These are phyloP conservation scores for Coelastrella sp. DNA, from an alignment of 139 green algal genomes.

Conservation along the genomic window DNA sequence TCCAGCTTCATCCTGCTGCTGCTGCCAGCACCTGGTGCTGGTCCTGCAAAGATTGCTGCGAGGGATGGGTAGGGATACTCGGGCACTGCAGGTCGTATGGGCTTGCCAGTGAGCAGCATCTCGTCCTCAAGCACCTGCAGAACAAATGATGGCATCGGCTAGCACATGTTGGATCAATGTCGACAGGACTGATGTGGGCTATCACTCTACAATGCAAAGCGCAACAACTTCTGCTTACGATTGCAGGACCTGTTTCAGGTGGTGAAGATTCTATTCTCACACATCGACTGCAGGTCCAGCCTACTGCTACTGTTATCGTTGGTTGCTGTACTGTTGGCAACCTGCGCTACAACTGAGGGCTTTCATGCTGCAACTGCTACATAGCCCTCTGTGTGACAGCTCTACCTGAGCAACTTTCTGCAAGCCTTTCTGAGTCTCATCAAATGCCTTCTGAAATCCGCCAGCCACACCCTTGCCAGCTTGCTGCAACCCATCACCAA, in stretches of 20 bases:
- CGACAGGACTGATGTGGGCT: too few relatives aligned
- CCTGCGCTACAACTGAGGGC: too few relatives aligned
- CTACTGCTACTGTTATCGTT: too few relatives aligned
- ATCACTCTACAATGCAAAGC: too few relatives aligned
- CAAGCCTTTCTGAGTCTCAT: constrained; percentile 39
- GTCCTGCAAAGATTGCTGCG: neutral
- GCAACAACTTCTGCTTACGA: too few relatives aligned
- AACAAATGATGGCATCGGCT: neutral
- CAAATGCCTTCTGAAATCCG: constrained; percentile 24
- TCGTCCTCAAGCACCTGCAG: constrained; percentile 28
- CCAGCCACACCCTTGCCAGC: constrained; percentile 17
- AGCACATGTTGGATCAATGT: too few relatives aligned
- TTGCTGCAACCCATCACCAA: constrained; percentile 17
- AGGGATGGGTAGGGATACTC: constrained; percentile 27
- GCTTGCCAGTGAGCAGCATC: neutral
- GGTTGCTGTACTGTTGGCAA: too few relatives aligned
- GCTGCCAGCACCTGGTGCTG: constrained; percentile 19
- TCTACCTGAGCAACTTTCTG: constrained; percentile 46
- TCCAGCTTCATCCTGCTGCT: neutral
- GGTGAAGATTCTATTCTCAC: too few relatives aligned
- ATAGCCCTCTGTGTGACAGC: too few relatives aligned
- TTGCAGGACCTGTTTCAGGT: too few relatives aligned
- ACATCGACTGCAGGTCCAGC: too few relatives aligned
- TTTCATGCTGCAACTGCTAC: too few relatives aligned
- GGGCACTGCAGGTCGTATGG: neutral